Conservation (phyloP, 2,329 filamentous ascomycete genomes). For the Teratosphaeria nubilosa region DNA sequence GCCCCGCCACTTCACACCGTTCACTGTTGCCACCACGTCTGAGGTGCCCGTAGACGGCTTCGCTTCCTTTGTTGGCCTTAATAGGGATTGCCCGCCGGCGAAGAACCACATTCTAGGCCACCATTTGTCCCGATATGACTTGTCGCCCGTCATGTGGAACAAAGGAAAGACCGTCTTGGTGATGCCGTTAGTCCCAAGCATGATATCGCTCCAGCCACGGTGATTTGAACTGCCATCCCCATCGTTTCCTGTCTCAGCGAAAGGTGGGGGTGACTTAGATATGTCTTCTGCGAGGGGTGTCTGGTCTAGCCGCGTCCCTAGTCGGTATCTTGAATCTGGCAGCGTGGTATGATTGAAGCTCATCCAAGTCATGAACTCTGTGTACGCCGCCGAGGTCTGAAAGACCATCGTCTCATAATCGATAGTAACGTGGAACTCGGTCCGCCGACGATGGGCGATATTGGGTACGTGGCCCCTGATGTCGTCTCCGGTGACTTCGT, state of each 20-base stretch:
- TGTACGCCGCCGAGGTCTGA: constrained; percentile 29
- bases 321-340: constrained; percentile 2
- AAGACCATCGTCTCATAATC: constrained; percentile 40
- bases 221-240: background rate
- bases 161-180: constrained; percentile 16
- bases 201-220: constrained; percentile 13
- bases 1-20: background rate
- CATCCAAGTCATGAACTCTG: constrained; percentile 24
- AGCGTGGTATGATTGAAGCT: constrained; percentile 7
- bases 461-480: constrained; percentile 3
- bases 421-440: constrained; percentile 39
- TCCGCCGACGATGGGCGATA: constrained; percentile 14
- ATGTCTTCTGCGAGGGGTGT: constrained; percentile 2
- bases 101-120: constrained; percentile 25
- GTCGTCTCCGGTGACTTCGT: background rate
- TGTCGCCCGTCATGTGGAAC: constrained; percentile 23
- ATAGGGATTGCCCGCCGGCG: constrained; percentile 2
- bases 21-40: background rate
- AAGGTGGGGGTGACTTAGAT: background rate
- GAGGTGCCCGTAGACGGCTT: background rate
- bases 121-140: constrained; percentile 19
- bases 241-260: background rate
- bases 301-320: constrained; percentile 2
- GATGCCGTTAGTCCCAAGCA: constrained; percentile 20
- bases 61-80: background rate